Percentiles rank a stretch among this genome's conserved stretches.
Evolutionary conservation across 495 filamentous ascomycete genomes (phyloP).

Genomic region (Bathelium albidoporum): DNA sequence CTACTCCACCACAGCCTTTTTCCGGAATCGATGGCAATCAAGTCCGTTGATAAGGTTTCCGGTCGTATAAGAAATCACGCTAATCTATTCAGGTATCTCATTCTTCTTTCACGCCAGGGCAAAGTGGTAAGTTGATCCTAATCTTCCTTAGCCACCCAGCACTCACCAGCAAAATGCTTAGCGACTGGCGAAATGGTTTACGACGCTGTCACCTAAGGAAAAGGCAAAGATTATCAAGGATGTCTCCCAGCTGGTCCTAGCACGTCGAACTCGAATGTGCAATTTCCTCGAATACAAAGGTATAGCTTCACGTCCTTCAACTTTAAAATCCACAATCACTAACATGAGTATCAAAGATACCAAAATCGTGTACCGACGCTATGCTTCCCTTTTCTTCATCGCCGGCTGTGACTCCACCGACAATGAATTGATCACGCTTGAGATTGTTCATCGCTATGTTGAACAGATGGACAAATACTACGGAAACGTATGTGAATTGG

Average conservation of each 20-base stretch:
- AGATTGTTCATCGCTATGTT: conserved; percentile 97
- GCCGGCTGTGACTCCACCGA: conserved; percentile 89
- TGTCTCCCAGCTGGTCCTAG: conserved; percentile 95
- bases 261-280: conserved; percentile 94
- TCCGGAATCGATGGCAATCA: conserved; percentile 44
- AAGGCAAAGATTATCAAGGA: conserved; percentile 99
- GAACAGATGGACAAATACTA: conserved; percentile 99
- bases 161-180: conserved; percentile 35
- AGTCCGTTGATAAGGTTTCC: conserved; percentile 33
- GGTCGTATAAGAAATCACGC: conserved; percentile 13
- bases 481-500: conserved; percentile 98
- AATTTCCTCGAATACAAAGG: conserved; percentile 99
- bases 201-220: conserved; percentile 92
- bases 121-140: conserved; percentile 70
- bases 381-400: conserved; percentile 98
- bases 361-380: conserved; percentile 97
- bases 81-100: conserved; percentile 68
- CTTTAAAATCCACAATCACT: neutral
- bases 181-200: conserved; percentile 99
- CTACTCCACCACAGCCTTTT: neutral
- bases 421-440: conserved; percentile 95
- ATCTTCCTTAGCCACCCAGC: conserved; percentile 15
- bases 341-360: conserved; percentile 51
- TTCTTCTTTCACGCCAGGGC: conserved; percentile 92
- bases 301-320: conserved; percentile 22